phyloP scores from a whole-genome alignment of 2,329 filamentous ascomycete species.

The Aschersonia sp. region DNA sequence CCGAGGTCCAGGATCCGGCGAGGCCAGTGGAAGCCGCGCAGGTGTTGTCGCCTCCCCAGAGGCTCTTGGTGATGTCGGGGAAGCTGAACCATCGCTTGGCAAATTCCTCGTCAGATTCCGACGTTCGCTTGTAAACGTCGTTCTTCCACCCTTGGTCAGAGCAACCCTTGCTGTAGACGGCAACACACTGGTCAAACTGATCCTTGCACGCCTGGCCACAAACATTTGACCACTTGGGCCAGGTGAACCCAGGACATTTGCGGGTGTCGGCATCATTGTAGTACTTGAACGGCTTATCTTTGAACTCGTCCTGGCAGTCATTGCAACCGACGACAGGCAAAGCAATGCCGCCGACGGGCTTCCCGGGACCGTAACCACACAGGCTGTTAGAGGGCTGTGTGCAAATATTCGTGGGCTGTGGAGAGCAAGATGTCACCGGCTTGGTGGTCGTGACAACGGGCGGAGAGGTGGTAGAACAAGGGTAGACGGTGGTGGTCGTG shows the following conservation, averaged over 20 bases:
- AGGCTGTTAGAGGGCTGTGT: slow-evolving; percentile 37
- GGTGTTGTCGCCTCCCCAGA: not conserved
- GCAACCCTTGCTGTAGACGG: slow-evolving; percentile 35
- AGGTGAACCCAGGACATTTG: slow-evolving; percentile 29
- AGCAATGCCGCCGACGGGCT: slow-evolving; percentile 34
- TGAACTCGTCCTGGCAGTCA: slow-evolving; percentile 28
- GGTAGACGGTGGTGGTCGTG: slow-evolving; percentile 19
- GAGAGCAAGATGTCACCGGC: slow-evolving; percentile 21
- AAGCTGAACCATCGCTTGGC: slow-evolving; percentile 9
- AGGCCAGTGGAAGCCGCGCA: slow-evolving; percentile 3
- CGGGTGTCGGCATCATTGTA: slow-evolving; percentile 29
- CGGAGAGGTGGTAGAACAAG: slow-evolving; percentile 16
- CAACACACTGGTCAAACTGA: slow-evolving; percentile 33
- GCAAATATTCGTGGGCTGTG: slow-evolving; percentile 37
- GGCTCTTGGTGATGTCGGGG: not conserved
- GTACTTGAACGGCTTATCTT: slow-evolving; percentile 33
- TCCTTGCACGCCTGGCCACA: slow-evolving; percentile 38
- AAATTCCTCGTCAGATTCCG: slow-evolving; percentile 10
- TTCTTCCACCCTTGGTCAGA: slow-evolving; percentile 14
- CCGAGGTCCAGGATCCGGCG: slow-evolving; percentile 4
- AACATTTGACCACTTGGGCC: slow-evolving; percentile 20
- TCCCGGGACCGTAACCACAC: slow-evolving; percentile 54
- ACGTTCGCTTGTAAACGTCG: slow-evolving; percentile 11
- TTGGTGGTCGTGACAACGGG: slow-evolving; percentile 16
- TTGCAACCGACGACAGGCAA: slow-evolving; percentile 41